Evolutionary conservation across 495 filamentous ascomycete species (phyloP).

Genomic region (Astrocystis sublimbata): DNA sequence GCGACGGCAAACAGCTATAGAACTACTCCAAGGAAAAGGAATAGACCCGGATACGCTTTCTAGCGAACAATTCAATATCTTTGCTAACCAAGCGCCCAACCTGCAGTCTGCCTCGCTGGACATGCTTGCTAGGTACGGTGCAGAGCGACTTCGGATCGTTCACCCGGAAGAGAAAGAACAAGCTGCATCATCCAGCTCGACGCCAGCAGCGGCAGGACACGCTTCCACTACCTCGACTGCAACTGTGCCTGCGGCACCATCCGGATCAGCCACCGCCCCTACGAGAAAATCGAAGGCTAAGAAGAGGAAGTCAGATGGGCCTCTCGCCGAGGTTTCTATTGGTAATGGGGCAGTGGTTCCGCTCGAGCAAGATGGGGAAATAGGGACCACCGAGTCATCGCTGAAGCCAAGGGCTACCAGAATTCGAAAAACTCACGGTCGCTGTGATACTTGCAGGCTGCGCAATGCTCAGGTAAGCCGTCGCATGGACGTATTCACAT

Average conservation of each 20-base stretch:
- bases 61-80: slow-evolving; percentile 51
- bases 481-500: neutral
- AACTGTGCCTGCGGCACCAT: slow-evolving; percentile 2
- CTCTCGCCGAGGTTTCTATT: slow-evolving; percentile 13
- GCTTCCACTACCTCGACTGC: slow-evolving; percentile 13
- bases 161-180: slow-evolving; percentile 39
- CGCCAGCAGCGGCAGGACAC: slow-evolving; percentile 18
- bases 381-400: slow-evolving; percentile 29
- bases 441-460: slow-evolving; percentile 42
- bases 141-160: slow-evolving; percentile 47
- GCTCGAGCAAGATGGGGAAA: slow-evolving; percentile 22
- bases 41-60: slow-evolving; percentile 47
- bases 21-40: slow-evolving; percentile 35
- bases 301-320: slow-evolving; percentile 32
- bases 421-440: slow-evolving; percentile 33
- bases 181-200: slow-evolving; percentile 24
- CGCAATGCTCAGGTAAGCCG: slow-evolving; percentile 31
- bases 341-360: slow-evolving; percentile 20
- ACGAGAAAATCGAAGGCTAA: slow-evolving; percentile 27
- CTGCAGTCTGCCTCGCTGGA: slow-evolving; percentile 46
- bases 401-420: slow-evolving; percentile 16
- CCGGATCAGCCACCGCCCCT: slow-evolving; percentile 18
- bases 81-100: slow-evolving; percentile 50
- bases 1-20: slow-evolving; percentile 41
- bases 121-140: slow-evolving; percentile 48